Percentiles rank a stretch among this genome's conserved stretches.
Conservation (phyloP, 83 land plant genomes). For the Picea mariana region DNA sequence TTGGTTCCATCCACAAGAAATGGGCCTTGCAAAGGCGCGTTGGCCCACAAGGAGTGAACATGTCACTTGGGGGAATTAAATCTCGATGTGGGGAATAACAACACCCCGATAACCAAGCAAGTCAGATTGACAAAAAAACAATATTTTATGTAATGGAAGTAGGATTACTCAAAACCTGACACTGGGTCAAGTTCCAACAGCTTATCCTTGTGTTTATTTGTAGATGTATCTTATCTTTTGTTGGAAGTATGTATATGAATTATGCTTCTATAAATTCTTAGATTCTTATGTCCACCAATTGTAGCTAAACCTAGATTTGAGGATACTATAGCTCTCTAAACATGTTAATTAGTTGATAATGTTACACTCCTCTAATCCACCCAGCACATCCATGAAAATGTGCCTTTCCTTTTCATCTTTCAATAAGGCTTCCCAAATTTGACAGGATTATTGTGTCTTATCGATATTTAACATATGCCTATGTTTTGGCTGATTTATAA, state of each 20-base stretch:
- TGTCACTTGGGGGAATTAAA: too few relatives aligned
- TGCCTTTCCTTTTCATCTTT: background rate
- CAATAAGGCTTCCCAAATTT: background rate
- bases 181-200: background rate
- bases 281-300: background rate
- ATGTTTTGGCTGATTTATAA: too few relatives aligned
- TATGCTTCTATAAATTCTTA: background rate
- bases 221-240: background rate
- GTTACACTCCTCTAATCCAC: background rate
- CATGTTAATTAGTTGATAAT: background rate
- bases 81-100: too few relatives aligned
- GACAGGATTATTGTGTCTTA: background rate
- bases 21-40: too few relatives aligned
- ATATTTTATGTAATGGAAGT: background rate
- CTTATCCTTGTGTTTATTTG: background rate
- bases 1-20: too few relatives aligned
- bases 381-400: background rate
- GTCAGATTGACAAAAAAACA: too few relatives aligned
- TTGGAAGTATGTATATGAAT: background rate
- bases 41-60: too few relatives aligned
- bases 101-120: too few relatives aligned
- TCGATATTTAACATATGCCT: background rate
- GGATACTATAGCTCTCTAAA: background rate
- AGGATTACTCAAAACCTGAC: background rate
- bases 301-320: background rate